A percentile compares a stretch with the other conserved stretches of the same genome.
Conservation (phyloP, 176 grass and related monocot species). For the Secale cereale region DNA sequence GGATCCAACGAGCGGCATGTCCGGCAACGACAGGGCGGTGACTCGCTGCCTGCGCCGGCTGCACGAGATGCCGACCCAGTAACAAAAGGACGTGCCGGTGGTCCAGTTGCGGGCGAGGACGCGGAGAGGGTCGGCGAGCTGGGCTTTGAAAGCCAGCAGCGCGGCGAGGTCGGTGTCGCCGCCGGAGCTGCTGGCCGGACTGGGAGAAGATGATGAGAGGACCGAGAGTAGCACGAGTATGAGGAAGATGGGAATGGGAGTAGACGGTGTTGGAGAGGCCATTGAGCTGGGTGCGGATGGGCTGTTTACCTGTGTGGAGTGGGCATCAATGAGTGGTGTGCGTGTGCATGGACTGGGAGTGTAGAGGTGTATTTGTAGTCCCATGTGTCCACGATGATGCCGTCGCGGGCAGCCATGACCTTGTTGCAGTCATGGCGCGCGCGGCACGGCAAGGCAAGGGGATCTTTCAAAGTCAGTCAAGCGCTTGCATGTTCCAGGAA, state of each 20-base stretch:
- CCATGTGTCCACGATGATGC: too few species aligned
- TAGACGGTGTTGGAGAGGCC: not conserved
- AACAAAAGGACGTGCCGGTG: not conserved
- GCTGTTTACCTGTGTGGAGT: too few species aligned
- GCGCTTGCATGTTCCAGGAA: too few species aligned
- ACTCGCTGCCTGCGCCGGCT: not conserved
- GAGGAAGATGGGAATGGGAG: not conserved
- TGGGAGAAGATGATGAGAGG: not conserved
- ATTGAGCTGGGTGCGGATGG: not conserved
- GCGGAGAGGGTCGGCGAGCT: not conserved
- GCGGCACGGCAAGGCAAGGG: too few species aligned
- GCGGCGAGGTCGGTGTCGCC: not conserved
- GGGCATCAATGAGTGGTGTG: too few species aligned
- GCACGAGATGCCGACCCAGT: not conserved
- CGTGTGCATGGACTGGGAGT: too few species aligned
- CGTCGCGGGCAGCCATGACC: too few species aligned
- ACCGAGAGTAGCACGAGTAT: not conserved
- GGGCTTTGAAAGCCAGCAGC: not conserved
- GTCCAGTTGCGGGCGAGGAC: not conserved
- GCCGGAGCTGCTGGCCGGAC: not conserved
- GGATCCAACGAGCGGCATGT: not conserved
- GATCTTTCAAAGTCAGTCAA: too few species aligned
- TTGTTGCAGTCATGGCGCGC: too few species aligned
- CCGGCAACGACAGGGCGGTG: not conserved
- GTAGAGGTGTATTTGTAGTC: too few species aligned